These are phyloP conservation scores for Cytospora schulzeri DNA, from an alignment of 2,329 filamentous ascomycete species.

Conservation along the genomic window DNA sequence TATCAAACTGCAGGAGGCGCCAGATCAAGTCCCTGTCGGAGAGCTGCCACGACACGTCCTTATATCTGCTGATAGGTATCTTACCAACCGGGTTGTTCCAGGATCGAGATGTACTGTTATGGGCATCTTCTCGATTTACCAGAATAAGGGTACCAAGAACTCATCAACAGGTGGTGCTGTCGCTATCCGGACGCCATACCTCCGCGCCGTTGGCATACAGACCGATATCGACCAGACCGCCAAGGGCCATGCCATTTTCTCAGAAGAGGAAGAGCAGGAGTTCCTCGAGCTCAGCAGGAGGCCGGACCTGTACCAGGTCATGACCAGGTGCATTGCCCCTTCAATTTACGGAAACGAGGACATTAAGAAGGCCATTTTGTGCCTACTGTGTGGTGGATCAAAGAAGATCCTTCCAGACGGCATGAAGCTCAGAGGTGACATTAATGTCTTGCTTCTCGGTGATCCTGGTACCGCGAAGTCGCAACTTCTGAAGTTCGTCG, in stretches of 20 bases:
- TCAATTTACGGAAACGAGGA: conserved; percentile 96
- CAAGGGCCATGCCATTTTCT: conserved; percentile 81
- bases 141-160: conserved; percentile 79
- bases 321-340: conserved; percentile 90
- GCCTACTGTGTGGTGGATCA: conserved; percentile 87
- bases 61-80: conserved; percentile 92
- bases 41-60: conserved; percentile 93
- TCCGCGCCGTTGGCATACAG: conserved; percentile 89
- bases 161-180: conserved; percentile 76
- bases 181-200: conserved; percentile 92
- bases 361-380: conserved; percentile 97
- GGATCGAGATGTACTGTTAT: conserved; percentile 93
- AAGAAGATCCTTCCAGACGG: conserved; percentile 98
- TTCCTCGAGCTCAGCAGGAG: conserved; percentile 88
- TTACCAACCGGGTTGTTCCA: conserved; percentile 93
- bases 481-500: conserved; percentile 94
- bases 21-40: conserved; percentile 95
- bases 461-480: conserved; percentile 98
- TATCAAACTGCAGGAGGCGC: conserved; percentile 95
- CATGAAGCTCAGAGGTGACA: conserved; percentile 96
- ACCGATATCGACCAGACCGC: conserved; percentile 87
- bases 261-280: conserved; percentile 95
- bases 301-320: conserved; percentile 88
- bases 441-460: conserved; percentile 94
- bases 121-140: conserved; percentile 97